A percentile compares a stretch with the other conserved stretches of the same genome.
Evolutionary conservation across 495 filamentous ascomycete species (phyloP).

Genomic region (Podospora tetraspora): DNA sequence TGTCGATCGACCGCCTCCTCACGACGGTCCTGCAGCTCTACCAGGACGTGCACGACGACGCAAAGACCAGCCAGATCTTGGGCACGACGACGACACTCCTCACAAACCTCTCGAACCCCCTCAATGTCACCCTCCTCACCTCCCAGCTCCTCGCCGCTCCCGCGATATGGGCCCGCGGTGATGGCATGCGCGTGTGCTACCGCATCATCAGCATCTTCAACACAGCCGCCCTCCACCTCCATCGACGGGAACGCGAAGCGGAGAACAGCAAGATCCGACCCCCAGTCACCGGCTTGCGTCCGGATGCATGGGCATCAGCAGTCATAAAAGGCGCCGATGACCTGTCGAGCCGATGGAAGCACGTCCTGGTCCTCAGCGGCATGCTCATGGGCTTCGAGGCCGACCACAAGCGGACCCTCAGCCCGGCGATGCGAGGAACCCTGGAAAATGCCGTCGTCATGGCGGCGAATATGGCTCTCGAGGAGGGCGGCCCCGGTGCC

Average conservation of each 20-base stretch:
- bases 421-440: slow-evolving; percentile 57
- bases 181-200: slow-evolving; percentile 66
- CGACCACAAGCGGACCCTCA: slow-evolving; percentile 58
- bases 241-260: slow-evolving; percentile 51
- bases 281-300: slow-evolving; percentile 46
- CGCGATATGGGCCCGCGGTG: slow-evolving; percentile 66
- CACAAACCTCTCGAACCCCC: slow-evolving; percentile 76
- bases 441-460: slow-evolving; percentile 72
- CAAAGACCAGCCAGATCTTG: slow-evolving; percentile 55
- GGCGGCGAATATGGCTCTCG: slow-evolving; percentile 70
- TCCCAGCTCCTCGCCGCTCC: slow-evolving; percentile 84
- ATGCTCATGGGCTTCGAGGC: slow-evolving; percentile 76
- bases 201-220: slow-evolving; percentile 85
- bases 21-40: slow-evolving; percentile 46
- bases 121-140: slow-evolving; percentile 84
- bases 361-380: slow-evolving; percentile 73
- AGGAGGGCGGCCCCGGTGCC: slow-evolving; percentile 27
- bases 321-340: slow-evolving; percentile 81
- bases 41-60: slow-evolving; percentile 46
- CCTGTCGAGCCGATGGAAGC: slow-evolving; percentile 79
- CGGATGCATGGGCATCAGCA: slow-evolving; percentile 78
- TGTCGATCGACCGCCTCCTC: slow-evolving; percentile 49
- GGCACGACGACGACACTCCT: slow-evolving; percentile 77
- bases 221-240: slow-evolving; percentile 64
- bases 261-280: slow-evolving; percentile 39